Conservation (phyloP, 257 asterid species). For the Cinchona pubescens region DNA sequence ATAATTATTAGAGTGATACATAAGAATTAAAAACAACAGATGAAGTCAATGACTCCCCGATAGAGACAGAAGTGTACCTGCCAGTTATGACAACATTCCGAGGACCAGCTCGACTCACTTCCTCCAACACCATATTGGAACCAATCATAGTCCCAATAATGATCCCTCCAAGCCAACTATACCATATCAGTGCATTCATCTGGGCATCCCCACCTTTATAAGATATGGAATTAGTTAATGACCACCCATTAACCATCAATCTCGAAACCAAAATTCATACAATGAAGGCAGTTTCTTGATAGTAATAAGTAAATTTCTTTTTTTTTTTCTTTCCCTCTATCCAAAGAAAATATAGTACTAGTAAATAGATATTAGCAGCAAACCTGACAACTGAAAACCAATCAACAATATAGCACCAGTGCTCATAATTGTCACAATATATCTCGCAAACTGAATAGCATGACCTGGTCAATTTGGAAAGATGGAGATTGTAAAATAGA, state of each 20-base stretch:
- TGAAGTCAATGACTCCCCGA: neutral
- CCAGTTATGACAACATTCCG: constrained; percentile 95
- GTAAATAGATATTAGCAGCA: constrained; percentile 16
- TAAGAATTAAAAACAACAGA: neutral
- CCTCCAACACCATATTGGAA: constrained; percentile 90
- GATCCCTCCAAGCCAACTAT: constrained; percentile 96
- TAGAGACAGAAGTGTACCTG: constrained; percentile 48
- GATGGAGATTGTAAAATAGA: neutral
- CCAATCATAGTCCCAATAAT: constrained; percentile 96
- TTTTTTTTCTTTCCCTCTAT: neutral
- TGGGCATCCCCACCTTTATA: constrained; percentile 80
- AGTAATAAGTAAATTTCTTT: neutral
- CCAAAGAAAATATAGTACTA: neutral
- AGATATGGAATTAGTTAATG: constrained; percentile 8
- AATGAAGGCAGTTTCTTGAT: neutral
- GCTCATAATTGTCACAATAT: constrained; percentile 82
- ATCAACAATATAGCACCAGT: constrained; percentile 74
- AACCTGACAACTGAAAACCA: constrained; percentile 96
- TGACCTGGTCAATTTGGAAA: constrained; percentile 40
- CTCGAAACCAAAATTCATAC: neutral
- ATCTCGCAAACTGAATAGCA: constrained; percentile 80
- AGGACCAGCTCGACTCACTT: constrained; percentile 91
- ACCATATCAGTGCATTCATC: constrained; percentile 90
- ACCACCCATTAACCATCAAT: neutral
- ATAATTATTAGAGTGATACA: neutral